Conservation (phyloP, 2,329 filamentous ascomycete species). For the Amylocarpus encephaloides region DNA sequence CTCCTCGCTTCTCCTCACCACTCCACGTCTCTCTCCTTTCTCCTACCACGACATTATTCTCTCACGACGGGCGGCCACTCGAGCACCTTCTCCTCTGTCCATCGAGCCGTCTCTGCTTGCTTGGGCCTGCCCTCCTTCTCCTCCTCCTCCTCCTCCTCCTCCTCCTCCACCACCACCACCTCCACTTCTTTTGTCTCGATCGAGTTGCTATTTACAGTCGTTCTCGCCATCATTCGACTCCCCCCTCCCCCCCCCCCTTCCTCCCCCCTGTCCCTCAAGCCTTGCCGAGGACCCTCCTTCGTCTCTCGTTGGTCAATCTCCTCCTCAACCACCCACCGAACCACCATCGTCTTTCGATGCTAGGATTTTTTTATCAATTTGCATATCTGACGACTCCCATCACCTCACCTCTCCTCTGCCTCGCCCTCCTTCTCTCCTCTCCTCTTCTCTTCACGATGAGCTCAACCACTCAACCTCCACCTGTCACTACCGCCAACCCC, state of each 20-base stretch:
- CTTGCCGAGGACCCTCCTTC: neutral
- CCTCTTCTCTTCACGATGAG: conserved; percentile 29
- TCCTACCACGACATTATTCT: too few species aligned
- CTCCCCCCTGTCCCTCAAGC: conserved; percentile 2
- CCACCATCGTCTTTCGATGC: conserved; percentile 15
- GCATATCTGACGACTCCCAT: conserved; percentile 20
- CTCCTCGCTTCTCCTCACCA: too few species aligned
- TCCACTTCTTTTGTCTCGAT: neutral
- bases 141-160: too few species aligned
- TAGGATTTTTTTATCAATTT: conserved; percentile 19
- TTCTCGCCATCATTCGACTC: neutral
- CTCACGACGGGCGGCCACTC: too few species aligned
- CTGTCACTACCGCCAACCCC: conserved; percentile 9
- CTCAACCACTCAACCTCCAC: conserved; percentile 20
- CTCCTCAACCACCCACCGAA: conserved; percentile 7
- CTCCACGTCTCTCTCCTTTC: too few species aligned
- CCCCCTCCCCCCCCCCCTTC: conserved; percentile 1
- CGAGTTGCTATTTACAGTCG: neutral
- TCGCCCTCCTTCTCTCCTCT: conserved; percentile 15
- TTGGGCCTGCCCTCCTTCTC: too few species aligned
- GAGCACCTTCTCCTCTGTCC: too few species aligned
- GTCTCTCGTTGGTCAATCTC: conserved; percentile 7
- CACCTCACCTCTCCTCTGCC: conserved; percentile 12
- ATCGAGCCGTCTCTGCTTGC: too few species aligned
- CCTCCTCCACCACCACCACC: neutral